These are phyloP conservation scores for Exserohilum turcica DNA, from an alignment of 2,329 filamentous ascomycete genomes.

Conservation along the genomic window DNA sequence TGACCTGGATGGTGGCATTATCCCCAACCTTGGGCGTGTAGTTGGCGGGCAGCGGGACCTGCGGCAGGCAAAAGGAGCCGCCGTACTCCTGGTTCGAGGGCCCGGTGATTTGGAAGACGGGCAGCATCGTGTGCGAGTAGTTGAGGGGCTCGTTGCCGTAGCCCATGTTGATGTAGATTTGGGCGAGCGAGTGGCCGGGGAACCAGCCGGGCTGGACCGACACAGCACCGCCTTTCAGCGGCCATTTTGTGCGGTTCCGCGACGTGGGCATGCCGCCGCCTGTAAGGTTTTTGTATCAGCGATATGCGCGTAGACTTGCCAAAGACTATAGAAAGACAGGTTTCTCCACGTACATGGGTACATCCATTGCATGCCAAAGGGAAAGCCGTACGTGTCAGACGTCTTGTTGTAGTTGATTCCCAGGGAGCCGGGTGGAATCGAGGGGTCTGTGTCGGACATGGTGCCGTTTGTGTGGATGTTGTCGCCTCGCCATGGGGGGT, in stretches of 20 bases:
- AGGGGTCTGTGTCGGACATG: slow-evolving; percentile 46
- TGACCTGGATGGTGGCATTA: slow-evolving; percentile 85
- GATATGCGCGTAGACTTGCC: too few species aligned
- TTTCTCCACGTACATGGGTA: slow-evolving; percentile 91
- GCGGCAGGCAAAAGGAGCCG: slow-evolving; percentile 85
- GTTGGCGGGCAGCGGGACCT: slow-evolving; percentile 80
- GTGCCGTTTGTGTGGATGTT: slow-evolving; percentile 79
- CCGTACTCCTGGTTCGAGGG: slow-evolving; percentile 84
- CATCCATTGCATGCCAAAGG: slow-evolving; percentile 93
- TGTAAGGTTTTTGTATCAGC: too few species aligned
- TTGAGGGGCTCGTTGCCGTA: slow-evolving; percentile 80
- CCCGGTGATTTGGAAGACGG: slow-evolving; percentile 80
- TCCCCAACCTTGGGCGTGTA: slow-evolving; percentile 77
- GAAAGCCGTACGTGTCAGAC: slow-evolving; percentile 61
- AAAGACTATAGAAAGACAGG: too few species aligned
- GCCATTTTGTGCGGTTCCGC: slow-evolving; percentile 89
- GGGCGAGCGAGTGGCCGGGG: slow-evolving; percentile 79
- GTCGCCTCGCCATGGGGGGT: slow-evolving; percentile 85
- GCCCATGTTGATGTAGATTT: slow-evolving; percentile 90
- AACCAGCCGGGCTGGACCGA: slow-evolving; percentile 96
- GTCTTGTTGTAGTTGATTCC: slow-evolving; percentile 54
- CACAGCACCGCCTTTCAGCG: slow-evolving; percentile 82
- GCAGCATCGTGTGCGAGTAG: slow-evolving; percentile 83
- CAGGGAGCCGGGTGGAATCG: slow-evolving; percentile 49
- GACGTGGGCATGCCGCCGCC: slow-evolving; percentile 82